Conservation (phyloP, 2,329 filamentous ascomycete genomes). For the Tolypocladium paradoxum region DNA sequence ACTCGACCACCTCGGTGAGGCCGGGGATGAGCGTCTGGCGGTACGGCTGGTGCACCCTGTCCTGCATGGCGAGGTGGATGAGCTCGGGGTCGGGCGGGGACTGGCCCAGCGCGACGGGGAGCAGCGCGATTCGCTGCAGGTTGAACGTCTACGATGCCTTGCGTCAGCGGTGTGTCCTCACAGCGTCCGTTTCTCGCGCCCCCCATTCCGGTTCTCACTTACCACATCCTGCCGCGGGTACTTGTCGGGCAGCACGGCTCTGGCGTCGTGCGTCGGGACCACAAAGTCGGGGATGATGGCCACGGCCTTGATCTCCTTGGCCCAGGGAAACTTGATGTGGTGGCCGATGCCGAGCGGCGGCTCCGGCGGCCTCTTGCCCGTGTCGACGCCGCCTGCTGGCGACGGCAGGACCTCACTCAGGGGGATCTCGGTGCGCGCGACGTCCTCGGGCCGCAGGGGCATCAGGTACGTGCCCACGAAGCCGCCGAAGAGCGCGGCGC, state of each 20-base stretch:
- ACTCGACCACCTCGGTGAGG: conserved; percentile 79
- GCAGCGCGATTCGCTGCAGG: conserved; percentile 81
- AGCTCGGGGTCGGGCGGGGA: conserved; percentile 85
- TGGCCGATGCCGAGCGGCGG: conserved; percentile 91
- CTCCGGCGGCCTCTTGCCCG: conserved; percentile 72
- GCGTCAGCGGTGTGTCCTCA: background rate
- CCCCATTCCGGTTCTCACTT: conserved; percentile 20
- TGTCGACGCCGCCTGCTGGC: conserved; percentile 84
- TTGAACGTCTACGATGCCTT: conserved; percentile 58
- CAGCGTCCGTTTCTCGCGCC: too few species aligned
- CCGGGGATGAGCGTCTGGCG: conserved; percentile 85
- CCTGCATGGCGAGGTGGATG: conserved; percentile 97
- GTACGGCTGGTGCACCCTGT: conserved; percentile 96
- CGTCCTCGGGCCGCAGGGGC: conserved; percentile 79
- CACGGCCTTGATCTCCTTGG: conserved; percentile 89
- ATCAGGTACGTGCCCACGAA: conserved; percentile 96
- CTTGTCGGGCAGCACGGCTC: conserved; percentile 68
- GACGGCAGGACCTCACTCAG: conserved; percentile 86
- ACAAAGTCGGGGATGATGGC: conserved; percentile 95
- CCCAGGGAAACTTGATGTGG: conserved; percentile 93
- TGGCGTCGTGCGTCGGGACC: conserved; percentile 85
- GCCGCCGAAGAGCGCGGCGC: conserved; percentile 87
- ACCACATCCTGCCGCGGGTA: conserved; percentile 80
- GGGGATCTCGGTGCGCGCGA: conserved; percentile 85
- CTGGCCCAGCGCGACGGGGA: conserved; percentile 80